Base-by-base conservation (phyloP, 768 basidiomycete genomes). In the Agaricus bisporus region DNA sequence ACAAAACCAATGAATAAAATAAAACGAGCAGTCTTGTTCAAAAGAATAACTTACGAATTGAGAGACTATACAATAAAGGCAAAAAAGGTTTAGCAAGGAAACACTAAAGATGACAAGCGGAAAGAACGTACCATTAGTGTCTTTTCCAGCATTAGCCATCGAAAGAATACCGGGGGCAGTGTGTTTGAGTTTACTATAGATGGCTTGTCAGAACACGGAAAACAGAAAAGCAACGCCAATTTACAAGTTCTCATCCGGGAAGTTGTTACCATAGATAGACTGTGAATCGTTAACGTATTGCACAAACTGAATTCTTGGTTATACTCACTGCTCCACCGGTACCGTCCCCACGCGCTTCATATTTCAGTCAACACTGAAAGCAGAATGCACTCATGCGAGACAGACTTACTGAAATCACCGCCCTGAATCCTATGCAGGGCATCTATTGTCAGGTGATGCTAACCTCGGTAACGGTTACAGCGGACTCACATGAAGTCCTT, bases 161-260 rank as follows among this genome's bases (percentile, higher is more conserved):
- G 92, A 94, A 55, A 95, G 80, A 53, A 80, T 77, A 58, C 95
- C 95, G 47, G 90, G 82, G 36, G 82, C 84, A 61, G 89, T 88
- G 77, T 99, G 95, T 68, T 83, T 85, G 69, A 98, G 88, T 80
- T 98, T 97, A 80, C 94, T 97, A 61, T 55, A 25, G 41, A 29
- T 51, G 48, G 7, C 11, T 11, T 7, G 18, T 56, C 32, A 8
- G 43, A 58, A 10, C n/a, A 46, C n/a, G 25, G 12, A 6, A 17
- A 1, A 41, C 15, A 17, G 10, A n/a, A 15, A 3, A 20, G 48
- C 25, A 10, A 22, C 14, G 22, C 2, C 14, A 26, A 64, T 83
- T 67, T 60, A 91, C 91, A 94, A 94, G 79, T 98, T 98, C 76
- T 98, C 97, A 60, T 98, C 95, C 50, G 86, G 78, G 70, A 99